Evolutionary conservation across 768 basidiomycete genomes (phyloP), one percentile per base, ranked within the genome.

Genomic region (Dioszegia aurantiaca): DNA sequence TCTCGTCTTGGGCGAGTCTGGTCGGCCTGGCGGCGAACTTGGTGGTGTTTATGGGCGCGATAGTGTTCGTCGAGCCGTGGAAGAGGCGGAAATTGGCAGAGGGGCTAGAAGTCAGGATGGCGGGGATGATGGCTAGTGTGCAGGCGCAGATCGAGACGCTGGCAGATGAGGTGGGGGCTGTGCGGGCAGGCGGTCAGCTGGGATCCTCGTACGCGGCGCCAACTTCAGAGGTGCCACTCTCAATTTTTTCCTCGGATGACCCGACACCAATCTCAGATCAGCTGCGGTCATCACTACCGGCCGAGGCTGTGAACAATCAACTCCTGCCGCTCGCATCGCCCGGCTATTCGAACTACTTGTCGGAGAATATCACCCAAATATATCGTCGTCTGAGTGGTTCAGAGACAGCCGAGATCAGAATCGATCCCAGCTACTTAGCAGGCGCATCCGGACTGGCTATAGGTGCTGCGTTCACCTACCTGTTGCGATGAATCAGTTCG

Each of bases 61-160:
- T 97, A 63, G 74, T 89, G 14, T 78, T 94, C 51, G 90, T 99
- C 55, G 95, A 99, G 76, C 95, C 95, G 0, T 99, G 91, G 90
- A 97, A 97, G 78, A 82, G 95, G 61, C 82, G 84, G 67, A 80
- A 86, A 67, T 78, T 99, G 71, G 88, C 90, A 6, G 84, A 89
- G 77, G 88, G 89, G 28, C 89, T 99, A 61, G 94, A 97, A 79
- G 83, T 81, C 70, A 87, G 90, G 78, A 84, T 94, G 31, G 76
- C 78, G 65, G 79, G 79, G 66, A 76, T 83, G 62, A 78, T 77
- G 64, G 72, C 75, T 59, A 83, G 86, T 59, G 84, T 86, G 61
- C 78, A 80, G 41, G 54, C 23, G 12, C 45, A 65, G 39, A 44
- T 70, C 6, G 54, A 21, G 21, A 54, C 43, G 5, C 28, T 69